A percentile compares a stretch with the other conserved stretches of the same genome.
Evolutionary conservation across 495 filamentous ascomycete genomes (phyloP).

Genomic region (Halenospora varia): DNA sequence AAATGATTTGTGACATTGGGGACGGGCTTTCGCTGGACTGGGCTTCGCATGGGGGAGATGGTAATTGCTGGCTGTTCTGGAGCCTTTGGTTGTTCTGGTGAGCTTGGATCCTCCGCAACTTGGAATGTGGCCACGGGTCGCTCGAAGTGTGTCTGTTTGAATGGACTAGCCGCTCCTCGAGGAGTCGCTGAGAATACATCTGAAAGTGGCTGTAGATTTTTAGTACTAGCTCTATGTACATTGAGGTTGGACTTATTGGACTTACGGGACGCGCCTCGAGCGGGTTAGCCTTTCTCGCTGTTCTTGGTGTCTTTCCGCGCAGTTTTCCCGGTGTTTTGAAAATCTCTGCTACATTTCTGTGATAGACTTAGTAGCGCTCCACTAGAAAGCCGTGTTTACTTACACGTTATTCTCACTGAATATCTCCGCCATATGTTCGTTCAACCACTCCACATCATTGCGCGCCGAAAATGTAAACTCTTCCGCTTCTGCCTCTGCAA

Average conservation of each 20-base stretch:
- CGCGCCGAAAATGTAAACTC: conserved; percentile 85
- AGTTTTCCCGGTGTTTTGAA: conserved; percentile 97
- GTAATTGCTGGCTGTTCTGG: conserved; percentile 2
- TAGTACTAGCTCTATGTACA: conserved; percentile 21
- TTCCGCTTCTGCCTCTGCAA: conserved; percentile 65
- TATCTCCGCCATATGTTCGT: conserved; percentile 94
- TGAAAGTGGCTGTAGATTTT: conserved; percentile 65
- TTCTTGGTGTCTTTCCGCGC: conserved; percentile 89
- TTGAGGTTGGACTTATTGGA: conserved; percentile 10
- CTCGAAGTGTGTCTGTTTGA: conserved; percentile 30
- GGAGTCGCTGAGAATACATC: conserved; percentile 67
- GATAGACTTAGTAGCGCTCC: conserved; percentile 34
- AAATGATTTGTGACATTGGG: conserved; percentile 30
- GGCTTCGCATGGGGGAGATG: conserved; percentile 5
- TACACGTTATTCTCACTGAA: conserved; percentile 75
- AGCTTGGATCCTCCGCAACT: conserved; percentile 25
- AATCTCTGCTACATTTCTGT: conserved; percentile 72
- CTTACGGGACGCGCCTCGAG: conserved; percentile 66
- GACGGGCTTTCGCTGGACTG: conserved; percentile 15
- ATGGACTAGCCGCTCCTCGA: conserved; percentile 41
- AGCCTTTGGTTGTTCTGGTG: not conserved
- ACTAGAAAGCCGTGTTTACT: conserved; percentile 44
- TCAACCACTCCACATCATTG: conserved; percentile 92
- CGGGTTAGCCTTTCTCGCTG: conserved; percentile 63
- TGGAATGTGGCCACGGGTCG: conserved; percentile 21